Conservation (phyloP, 176 grass and related monocot genomes). For the Poa pratensis region DNA sequence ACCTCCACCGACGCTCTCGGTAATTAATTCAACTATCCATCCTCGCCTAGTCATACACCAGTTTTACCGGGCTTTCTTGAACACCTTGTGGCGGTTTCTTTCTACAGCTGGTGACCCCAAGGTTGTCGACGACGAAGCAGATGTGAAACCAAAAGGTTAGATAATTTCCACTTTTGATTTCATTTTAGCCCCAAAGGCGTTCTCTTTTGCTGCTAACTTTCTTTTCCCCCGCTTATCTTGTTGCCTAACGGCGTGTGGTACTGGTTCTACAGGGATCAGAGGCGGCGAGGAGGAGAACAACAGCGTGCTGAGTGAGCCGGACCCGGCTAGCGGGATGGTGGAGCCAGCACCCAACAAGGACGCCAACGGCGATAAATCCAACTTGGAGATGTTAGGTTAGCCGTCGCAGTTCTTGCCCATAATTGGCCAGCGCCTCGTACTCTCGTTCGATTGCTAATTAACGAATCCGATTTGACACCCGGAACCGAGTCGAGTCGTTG, state of each 20-base stretch:
- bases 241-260: neutral
- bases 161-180: neutral
- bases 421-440: neutral
- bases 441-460: neutral
- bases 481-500: neutral
- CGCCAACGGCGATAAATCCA: neutral
- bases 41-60: neutral
- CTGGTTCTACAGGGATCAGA: too few relatives aligned
- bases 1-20: slow-evolving; percentile 34
- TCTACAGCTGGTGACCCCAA: slow-evolving; percentile 52
- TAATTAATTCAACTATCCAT: neutral
- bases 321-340: slow-evolving; percentile 53
- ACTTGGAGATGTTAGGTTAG: slow-evolving; percentile 36
- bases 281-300: slow-evolving; percentile 41
- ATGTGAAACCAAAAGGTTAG: slow-evolving; percentile 53
- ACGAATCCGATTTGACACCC: slow-evolving; percentile 26
- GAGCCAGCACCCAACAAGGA: slow-evolving; percentile 36
- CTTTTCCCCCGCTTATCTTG: neutral
- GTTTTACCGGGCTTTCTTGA: neutral
- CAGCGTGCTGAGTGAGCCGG: slow-evolving; percentile 52
- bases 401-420: slow-evolving; percentile 39
- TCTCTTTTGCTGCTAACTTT: slow-evolving; percentile 1
- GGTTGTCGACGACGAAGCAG: slow-evolving; percentile 49
- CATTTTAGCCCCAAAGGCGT: neutral
- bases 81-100: neutral